Base-by-base conservation (phyloP, 2,329 filamentous ascomycete species). In the Diplodia seriata region DNA sequence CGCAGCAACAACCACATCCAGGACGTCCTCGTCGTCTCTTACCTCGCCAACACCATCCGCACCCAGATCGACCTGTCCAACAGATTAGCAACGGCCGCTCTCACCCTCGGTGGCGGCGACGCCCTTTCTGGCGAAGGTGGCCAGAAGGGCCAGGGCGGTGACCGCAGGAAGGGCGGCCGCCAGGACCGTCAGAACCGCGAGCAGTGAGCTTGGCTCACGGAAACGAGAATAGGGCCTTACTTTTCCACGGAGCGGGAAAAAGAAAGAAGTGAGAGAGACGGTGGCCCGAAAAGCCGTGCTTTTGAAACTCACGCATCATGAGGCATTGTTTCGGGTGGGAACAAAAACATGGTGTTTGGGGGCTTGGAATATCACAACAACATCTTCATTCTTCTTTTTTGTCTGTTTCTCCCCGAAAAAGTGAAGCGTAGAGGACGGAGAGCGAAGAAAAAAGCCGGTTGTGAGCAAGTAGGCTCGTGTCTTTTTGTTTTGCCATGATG, bases 31-130 rank as follows among this genome's bases (percentile, higher is more conserved):
- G 94, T 98, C 81, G 94, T 99, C 75, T 97, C 93, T 73, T 99
- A 99, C 85, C 87, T 99, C 72, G 93, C 95, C 80, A 99, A 98
- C 86, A 97, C 93, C 73, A 97, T 98, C 83, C 93, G 94, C 81
- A 98, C 94, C 74, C 95, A 99, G 85, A 97, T 99, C 84, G 95
- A 98, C 77, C 89, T 99, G 69, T 97, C 94, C 72, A 97, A 98
- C 86, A 89, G 94, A 71, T 85, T 99, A 76, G 94, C 94, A 66
- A 95, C 83, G 11, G 83, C 83, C 9, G 81, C 83, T 3, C 79
- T 85, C 55, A 85, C 82, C 38, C 79, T 84, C 72, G 83, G 82
- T 61, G 76, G 77, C 51, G 76, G 76, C 68, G 79, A 80, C 67
- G 76, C 76, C 29, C 73, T 78, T 31, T 70, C 75, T 5, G 77